Evolutionary conservation across 192 early-diverging fungal species (phyloP).

Genomic region (Coemansia sp.): DNA sequence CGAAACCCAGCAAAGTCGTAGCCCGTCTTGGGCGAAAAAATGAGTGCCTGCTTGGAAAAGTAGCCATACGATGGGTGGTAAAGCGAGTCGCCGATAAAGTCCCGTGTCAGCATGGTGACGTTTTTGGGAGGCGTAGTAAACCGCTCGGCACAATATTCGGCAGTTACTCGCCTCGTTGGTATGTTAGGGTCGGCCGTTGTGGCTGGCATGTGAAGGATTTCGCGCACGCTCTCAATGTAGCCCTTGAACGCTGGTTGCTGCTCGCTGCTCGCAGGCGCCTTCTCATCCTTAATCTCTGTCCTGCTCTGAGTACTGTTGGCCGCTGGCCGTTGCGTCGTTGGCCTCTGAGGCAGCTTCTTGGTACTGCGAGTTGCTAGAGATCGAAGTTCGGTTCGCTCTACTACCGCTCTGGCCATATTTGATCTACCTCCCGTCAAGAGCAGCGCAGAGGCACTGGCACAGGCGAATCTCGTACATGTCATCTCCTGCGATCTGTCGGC

Average conservation of each 20-base stretch:
- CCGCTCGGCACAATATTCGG: conserved; percentile 34
- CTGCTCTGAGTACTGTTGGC: background rate
- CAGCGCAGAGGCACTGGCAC: background rate
- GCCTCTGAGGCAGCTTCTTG: background rate
- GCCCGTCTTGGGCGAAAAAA: conserved; percentile 68
- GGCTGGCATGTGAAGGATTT: conserved; percentile 48
- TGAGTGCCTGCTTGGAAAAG: conserved; percentile 92
- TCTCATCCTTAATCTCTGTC: background rate
- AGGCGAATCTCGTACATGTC: conserved; percentile 1
- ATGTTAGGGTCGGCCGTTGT: conserved; percentile 49
- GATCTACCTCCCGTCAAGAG: background rate
- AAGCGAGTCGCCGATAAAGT: conserved; percentile 94
- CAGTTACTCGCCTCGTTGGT: conserved; percentile 39
- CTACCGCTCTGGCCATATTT: background rate
- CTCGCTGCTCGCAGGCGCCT: conserved; percentile 2
- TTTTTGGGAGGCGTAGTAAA: conserved; percentile 57
- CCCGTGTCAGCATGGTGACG: conserved; percentile 75
- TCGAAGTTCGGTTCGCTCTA: background rate
- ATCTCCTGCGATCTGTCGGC: background rate
- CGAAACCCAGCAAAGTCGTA: conserved; percentile 68
- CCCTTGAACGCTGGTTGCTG: conserved; percentile 19
- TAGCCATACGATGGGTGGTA: conserved; percentile 98
- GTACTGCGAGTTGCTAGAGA: background rate
- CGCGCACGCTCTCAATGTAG: conserved; percentile 41
- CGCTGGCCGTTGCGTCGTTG: background rate